A percentile compares a stretch with the other conserved stretches of the same genome.
phyloP scores from a whole-genome alignment of 768 basidiomycete genomes.

The Kwoniella botswanensis region DNA sequence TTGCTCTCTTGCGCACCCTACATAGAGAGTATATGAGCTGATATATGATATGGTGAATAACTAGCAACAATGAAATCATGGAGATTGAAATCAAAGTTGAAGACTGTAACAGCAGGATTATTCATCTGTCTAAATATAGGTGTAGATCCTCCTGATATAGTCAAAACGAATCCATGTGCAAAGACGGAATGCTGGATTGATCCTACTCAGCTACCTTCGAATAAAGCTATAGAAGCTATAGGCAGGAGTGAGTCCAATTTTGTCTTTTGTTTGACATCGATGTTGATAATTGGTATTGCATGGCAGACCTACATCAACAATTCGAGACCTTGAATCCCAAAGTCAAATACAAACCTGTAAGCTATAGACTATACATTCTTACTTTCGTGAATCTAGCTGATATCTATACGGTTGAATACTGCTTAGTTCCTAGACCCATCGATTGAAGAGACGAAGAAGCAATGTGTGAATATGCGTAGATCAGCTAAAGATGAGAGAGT shows the following conservation, averaged over 20 bases:
- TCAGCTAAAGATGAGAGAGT: constrained; percentile 91
- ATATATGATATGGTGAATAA: background rate
- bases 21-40: background rate
- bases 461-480: constrained; percentile 80
- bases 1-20: background rate
- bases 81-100: constrained; percentile 84
- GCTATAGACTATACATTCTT: constrained; percentile 11
- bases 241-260: constrained; percentile 65
- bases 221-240: constrained; percentile 92
- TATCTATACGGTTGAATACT: background rate
- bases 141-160: constrained; percentile 94
- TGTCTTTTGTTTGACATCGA: background rate
- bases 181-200: constrained; percentile 97
- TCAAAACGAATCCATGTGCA: constrained; percentile 96
- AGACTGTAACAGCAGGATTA: constrained; percentile 81
- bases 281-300: background rate
- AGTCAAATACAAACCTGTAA: constrained; percentile 78
- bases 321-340: constrained; percentile 95
- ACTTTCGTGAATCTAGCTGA: background rate
- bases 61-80: constrained; percentile 60
- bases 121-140: constrained; percentile 96
- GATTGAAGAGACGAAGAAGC: constrained; percentile 86
- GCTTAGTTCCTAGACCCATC: constrained; percentile 86
- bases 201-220: constrained; percentile 85
- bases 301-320: constrained; percentile 77